Base-by-base conservation (phyloP, 345 rosid genomes). In the Firmiana major region DNA sequence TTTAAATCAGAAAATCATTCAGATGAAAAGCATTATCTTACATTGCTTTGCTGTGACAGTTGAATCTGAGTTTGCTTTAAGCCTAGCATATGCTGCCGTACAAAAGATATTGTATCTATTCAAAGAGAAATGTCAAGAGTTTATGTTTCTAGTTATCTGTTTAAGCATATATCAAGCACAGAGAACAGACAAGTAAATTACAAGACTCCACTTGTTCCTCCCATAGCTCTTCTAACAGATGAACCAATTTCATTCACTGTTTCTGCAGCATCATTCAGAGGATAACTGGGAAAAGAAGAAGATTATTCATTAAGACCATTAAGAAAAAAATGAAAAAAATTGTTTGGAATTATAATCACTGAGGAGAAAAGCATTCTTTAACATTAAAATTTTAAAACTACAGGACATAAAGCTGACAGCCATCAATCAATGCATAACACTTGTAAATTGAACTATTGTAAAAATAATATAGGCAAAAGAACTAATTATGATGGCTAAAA, bases 141-240 rank as follows among this genome's bases (percentile, higher is more conserved):
- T 13, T 54, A 68, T 51, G 51, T 55, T 48, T 68, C 63, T 63
- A 57, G 24, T 67, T 28, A 59, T 34, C 22, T 83, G 82, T 38
- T 63, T 63, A 79, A 63, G 42, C 46, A 77, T 71, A 49, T 53
- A 79, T 5, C 22, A 49, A 53, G 40, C 36, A 71, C 22, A 71
- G 7, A 78, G 63, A 62, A 7, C 66, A 53, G 78, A 71, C 54
- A 67, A 71, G 54, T 54, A 76, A 69, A 17, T 45, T 93, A 93
- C 99, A 96, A 53, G 64, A 96, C 91, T 77, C 99, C 99, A 66
- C 99, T 93, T 73, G 99, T 95, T 31, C 99, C 99, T 77, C 99
- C 99, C 99, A 93, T 93, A 64, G 87, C 93, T 87, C 91, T 90
- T 83, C 87, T 86, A 81, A 93, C 78, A 62, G 99, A 86, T 77